Percentiles rank a stretch among this genome's conserved stretches.
Conservation (phyloP, 352 stramenopile genomes). For the Phytopythium vexans region DNA sequence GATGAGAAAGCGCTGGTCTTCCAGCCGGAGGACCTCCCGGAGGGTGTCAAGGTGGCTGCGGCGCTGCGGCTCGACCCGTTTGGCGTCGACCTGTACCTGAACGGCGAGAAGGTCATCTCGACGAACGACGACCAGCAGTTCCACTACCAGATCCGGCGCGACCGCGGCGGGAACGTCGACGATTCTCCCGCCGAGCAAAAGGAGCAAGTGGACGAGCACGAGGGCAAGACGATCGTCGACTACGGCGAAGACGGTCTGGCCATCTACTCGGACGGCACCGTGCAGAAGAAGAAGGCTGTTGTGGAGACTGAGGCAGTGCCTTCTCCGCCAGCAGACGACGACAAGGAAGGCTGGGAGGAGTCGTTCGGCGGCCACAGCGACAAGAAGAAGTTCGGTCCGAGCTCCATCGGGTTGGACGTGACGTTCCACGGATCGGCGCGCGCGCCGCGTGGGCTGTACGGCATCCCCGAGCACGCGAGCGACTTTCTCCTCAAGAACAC, state of each 20-base stretch:
- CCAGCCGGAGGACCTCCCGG: conserved; percentile 8
- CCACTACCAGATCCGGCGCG: conserved; percentile 72
- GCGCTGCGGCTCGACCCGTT: conserved; percentile 51
- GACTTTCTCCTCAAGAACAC: conserved; percentile 94
- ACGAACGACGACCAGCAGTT: conserved; percentile 67
- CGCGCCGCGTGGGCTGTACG: conserved; percentile 88
- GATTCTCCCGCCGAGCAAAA: conserved; percentile 16
- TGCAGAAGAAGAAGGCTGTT: conserved; percentile 46
- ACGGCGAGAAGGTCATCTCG: conserved; percentile 60
- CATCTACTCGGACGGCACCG: conserved; percentile 95
- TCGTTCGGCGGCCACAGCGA: conserved; percentile 92
- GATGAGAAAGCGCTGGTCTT: conserved; percentile 33
- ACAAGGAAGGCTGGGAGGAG: conserved; percentile 92
- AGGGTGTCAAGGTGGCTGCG: conserved; percentile 30
- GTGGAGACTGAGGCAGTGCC: not conserved
- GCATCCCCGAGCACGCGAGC: conserved; percentile 97
- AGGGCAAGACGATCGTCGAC: conserved; percentile 93
- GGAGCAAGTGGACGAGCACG: conserved; percentile 60
- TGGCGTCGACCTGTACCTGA: conserved; percentile 62
- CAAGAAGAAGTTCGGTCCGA: conserved; percentile 84
- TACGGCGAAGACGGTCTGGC: conserved; percentile 98
- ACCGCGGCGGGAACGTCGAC: conserved; percentile 42
- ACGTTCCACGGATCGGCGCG: conserved; percentile 78
- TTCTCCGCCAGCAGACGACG: conserved; percentile 15
- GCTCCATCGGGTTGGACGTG: conserved; percentile 95